Percentiles rank a stretch among this genome's conserved stretches.
phyloP scores from a whole-genome alignment of 2,329 filamentous ascomycete species.

The Diplodia seriata region DNA sequence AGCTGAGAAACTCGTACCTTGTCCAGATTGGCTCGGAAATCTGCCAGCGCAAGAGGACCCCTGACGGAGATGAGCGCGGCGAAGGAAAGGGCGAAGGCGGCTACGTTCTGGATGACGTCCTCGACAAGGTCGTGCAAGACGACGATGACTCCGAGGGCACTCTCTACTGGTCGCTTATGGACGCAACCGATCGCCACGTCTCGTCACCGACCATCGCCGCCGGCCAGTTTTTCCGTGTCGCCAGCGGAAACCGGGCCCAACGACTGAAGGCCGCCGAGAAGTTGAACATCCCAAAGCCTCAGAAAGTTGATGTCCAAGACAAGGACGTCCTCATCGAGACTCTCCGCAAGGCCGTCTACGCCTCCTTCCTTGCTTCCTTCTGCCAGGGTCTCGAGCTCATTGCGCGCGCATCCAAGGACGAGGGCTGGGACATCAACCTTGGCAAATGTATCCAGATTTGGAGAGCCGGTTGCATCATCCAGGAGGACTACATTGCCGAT shows the following conservation, averaged over 20 bases:
- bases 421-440: conserved; percentile 58
- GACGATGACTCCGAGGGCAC: conserved; percentile 64
- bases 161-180: conserved; percentile 61
- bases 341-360: conserved; percentile 60
- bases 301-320: conserved; percentile 40
- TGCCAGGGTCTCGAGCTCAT: conserved; percentile 66
- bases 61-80: conserved; percentile 40
- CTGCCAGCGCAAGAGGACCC: conserved; percentile 51
- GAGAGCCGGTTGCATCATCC: conserved; percentile 67
- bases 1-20: conserved; percentile 60
- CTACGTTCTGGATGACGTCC: conserved; percentile 60
- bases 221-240: conserved; percentile 61
- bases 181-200: conserved; percentile 61
- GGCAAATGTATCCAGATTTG: conserved; percentile 57
- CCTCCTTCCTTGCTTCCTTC: conserved; percentile 60
- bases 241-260: conserved; percentile 59
- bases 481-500: conserved; percentile 61
- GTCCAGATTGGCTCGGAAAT: conserved; percentile 62
- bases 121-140: conserved; percentile 67
- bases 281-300: conserved; percentile 38
- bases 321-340: conserved; percentile 53
- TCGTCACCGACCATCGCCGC: conserved; percentile 61
- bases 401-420: conserved; percentile 56
- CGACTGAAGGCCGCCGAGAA: conserved; percentile 54
- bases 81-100: conserved; percentile 39